phyloP scores from a whole-genome alignment of 805 yeast species.

The Barnettozyma populi region DNA sequence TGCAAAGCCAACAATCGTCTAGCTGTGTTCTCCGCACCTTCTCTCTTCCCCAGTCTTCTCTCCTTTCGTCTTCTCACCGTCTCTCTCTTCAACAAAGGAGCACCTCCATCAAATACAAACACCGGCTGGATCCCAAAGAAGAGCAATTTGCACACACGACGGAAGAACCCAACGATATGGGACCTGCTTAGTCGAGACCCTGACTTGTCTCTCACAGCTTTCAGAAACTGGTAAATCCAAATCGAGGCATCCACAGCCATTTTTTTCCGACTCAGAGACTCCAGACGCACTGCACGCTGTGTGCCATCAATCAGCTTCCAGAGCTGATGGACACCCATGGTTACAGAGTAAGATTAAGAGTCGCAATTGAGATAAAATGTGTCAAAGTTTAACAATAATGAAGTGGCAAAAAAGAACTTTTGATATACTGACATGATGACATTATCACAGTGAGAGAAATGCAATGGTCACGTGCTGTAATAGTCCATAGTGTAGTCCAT shows the following conservation, averaged over 20 bases:
- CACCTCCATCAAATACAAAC: constrained; percentile 95
- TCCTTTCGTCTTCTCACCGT: constrained; percentile 73
- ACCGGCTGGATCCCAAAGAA: constrained; percentile 86
- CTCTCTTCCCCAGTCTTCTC: constrained; percentile 67
- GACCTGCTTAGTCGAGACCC: constrained; percentile 76
- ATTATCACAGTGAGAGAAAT: too few relatives aligned
- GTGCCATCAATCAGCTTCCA: constrained; percentile 92
- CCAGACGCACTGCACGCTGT: constrained; percentile 85
- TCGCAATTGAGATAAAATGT: neutral
- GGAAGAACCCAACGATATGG: constrained; percentile 91
- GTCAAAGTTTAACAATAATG: neutral
- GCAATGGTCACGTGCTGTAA: too few relatives aligned
- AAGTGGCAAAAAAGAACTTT: neutral
- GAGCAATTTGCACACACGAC: constrained; percentile 85
- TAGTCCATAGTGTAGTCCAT: too few relatives aligned
- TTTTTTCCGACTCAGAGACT: constrained; percentile 68
- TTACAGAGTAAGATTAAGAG: neutral
- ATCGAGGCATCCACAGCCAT: constrained; percentile 97
- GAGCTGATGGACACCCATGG: constrained; percentile 92
- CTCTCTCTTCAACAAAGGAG: constrained; percentile 73
- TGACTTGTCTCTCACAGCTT: constrained; percentile 84
- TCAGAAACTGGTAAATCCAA: constrained; percentile 95
- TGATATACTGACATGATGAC: too few relatives aligned
- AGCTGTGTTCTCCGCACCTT: constrained; percentile 69
- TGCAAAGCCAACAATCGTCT: constrained; percentile 75